Evolutionary conservation across 116 monocot species (phyloP), one percentile per base, ranked within the genome.

Genomic region (Trichopus zeylanicus): DNA sequence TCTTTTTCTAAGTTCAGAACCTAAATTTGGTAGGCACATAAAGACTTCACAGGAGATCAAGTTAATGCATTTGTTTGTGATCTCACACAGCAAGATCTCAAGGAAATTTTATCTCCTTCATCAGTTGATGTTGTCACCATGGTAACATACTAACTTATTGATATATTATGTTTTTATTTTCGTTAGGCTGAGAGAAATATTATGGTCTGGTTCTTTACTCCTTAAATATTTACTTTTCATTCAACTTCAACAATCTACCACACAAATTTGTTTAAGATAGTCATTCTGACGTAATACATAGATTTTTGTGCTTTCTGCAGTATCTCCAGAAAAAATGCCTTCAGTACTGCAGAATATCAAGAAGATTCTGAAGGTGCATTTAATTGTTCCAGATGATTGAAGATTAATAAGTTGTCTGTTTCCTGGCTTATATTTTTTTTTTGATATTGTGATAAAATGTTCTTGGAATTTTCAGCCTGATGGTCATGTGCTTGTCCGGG

Each of bases 271-370:
- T n/a, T 74, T 47, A 46, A 16, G 24, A 35, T 60, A 60, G 53
- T 31, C 31, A 73, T 37, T 38, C 81, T 95, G 77, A 90, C 87
- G 79, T 55, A 69, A 74, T 83, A 84, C 87, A 57, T 77, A 95
- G 95, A 75, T 95, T 67, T 95, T 95, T 63, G 67, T 95, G 64
- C 67, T 95, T 29, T 95, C 95, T 87, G 86, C 95, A 87, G 88
- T 98, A 55, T 56, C 88, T 22, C 98, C 98, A 55, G 91, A 91
- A 70, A 98, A 88, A 68, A 98, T 98, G 98, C 66, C 69, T 63
- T 37, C 72, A 47, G 88, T 98, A 11, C 59, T 98, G 59, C 79
- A 80, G 60, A 91, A 98, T 64, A 82, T 98, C 51, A 77, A 56
- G 59, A 82, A 74, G 56, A 68, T 98, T 76, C 73, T 98, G 5